Base-by-base conservation (phyloP, 176 grass and related monocot species). In the Musa troglodytarum region DNA sequence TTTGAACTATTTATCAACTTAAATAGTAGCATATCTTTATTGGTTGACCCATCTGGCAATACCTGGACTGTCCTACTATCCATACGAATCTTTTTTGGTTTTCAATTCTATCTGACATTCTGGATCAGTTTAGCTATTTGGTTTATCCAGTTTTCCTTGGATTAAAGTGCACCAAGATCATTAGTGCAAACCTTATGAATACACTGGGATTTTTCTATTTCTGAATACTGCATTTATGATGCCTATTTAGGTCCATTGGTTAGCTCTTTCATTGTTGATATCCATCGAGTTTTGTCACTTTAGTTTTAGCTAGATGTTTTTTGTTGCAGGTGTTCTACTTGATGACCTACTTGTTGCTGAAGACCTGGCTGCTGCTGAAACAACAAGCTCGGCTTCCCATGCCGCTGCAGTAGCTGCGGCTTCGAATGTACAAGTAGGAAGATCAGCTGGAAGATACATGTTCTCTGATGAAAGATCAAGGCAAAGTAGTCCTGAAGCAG, bases 331-430 rank as follows among this genome's bases (percentile, higher is more conserved):
- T 82, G 84, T 97, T 74, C 86, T 97, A 66, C 83, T 97, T 64
- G 94, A 97, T 52, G 94, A 97, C 85, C 90, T 97, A 79, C 90
- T 97, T 75, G 86, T 93, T 66, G 94, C 94, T 61, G 94, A 97
- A 90, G 94, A 97, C 81, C 87, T 97, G 68, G 94, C 90, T 69
- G 90, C 90, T 62, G 86, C 90, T 49, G 90, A 97, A 88, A 93
- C 86, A 57, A 93, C 93, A 82, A 87, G 63, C 77, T 88, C 88
- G 59, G 94, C 90, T 79, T 93, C 83, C 75, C 90, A 97, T 23
- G 90, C 88, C 3, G 93, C 90, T 0, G 90, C 94, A 62, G 86
- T 55, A 76, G 89, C 90, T 79, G 93, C 90, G 79, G 81, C 79
- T 16, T 83, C 84, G 63, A 87, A 86, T 72, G 68, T 81, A 61